Base-by-base conservation (phyloP, 495 filamentous ascomycete species). In the Astrothelium macrocarpum region DNA sequence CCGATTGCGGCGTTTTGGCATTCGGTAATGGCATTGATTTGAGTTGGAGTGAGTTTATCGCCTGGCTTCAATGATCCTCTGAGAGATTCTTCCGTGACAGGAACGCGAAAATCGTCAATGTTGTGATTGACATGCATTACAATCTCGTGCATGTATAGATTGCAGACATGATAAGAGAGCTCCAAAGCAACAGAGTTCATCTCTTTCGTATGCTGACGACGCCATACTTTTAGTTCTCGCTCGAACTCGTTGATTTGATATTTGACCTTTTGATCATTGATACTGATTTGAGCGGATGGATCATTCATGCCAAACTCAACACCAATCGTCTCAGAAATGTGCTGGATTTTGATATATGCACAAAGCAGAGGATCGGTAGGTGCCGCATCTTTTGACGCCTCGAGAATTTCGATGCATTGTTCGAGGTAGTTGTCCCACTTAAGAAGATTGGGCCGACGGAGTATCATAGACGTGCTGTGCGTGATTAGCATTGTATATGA, bases 111-210 rank as follows among this genome's bases (percentile, higher is more conserved):
- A 61, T 89, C 84, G 3, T 89, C 85, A 4, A 81, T 73, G 58
- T 79, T 82, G 66, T 85, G 83, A 64, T 94, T 88, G 25, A 85
- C 78, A 59, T 93, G 86, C 69, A 95, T 82, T 1, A 87, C 85
- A 59, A 93, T 87, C 73, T 96, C 93, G 70, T 97, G 90, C 66
- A 95, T 84, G 67, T 93, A 96, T 1, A 96, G 77, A 63, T 81
- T 87, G 34, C 90, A 71, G 1, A 90, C 80, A 65, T 88, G 77
- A 64, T 86, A 85, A 56, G 79, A 79, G 49, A 89, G 73, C 63
- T 77, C 73, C 2, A 90, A 74, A 1, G 81, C 78, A 59, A 79
- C 77, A 34, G 66, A 78, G 70, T 58, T 69, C 73, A 45, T 74
- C 53, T 83, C 79, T 10, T 76, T 71, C 0, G 82, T 80, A 2